Evolutionary conservation across 2,329 filamentous ascomycete species (phyloP), one percentile per base, ranked within the genome.

Genomic region (Alternaria rosae): DNA sequence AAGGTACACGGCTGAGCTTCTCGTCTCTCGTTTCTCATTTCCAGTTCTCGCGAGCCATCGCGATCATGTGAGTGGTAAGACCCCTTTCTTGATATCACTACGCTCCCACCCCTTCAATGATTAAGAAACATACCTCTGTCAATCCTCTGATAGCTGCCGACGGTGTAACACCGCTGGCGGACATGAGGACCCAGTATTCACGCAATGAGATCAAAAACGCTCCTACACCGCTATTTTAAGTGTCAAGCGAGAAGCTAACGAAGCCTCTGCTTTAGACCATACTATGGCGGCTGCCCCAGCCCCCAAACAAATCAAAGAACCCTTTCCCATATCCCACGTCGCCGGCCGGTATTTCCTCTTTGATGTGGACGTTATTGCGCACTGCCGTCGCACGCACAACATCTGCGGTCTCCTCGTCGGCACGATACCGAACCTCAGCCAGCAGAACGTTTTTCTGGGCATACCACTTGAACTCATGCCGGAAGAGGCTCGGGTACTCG

Each of bases 361-460:
- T 84, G 93, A 97, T 77, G 88, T 93, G 72, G 88, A 93, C 75
- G 88, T 89, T 67, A 91, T 93, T 62, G 89, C 91, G 71, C 87
- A 90, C 77, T 85, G 97, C 65, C 91, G 95, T 68, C 89, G 92
- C 65, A 84, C 88, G 71, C 87, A 97, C 82, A 89, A 92, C 77
- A 93, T 97, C 72, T 94, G 91, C 74, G 93, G 93, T 66, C 91
- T 95, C 30, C 85, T 97, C 57, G 89, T 92, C 62, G 95, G 95
- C 59, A 94, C 92, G 8, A 88, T 97, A 28, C 94, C 95, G 2
- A 94, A 98, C 80, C 90, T 93, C 59, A 93, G 94, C 6, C 94
- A 96, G 71, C 95, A 99, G 81, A 98, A 97, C 81, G 87, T 97
- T 60, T 98, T 98, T 77, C 87, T 94, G 61, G 92, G 94, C 47